A percentile compares a stretch with the other conserved stretches of the same genome.
Evolutionary conservation across 305 asterid genomes (phyloP).

Genomic region (Fraxinus latifolia): DNA sequence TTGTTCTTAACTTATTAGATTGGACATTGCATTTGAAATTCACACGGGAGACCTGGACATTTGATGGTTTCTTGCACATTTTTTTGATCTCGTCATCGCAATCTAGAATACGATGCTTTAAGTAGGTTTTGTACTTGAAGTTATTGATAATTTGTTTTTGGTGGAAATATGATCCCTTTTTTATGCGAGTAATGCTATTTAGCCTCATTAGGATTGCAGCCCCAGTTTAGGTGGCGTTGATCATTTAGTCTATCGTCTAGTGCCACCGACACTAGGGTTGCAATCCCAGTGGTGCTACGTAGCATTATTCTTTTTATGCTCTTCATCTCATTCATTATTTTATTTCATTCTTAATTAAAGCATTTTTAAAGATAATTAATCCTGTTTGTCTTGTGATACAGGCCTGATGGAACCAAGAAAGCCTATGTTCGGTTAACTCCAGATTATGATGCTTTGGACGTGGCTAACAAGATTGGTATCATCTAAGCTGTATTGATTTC

Average conservation of each 20-base stretch:
- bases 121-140: background rate
- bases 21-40: background rate
- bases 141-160: background rate
- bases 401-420: background rate
- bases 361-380: background rate
- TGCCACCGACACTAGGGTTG: too few relatives aligned
- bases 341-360: background rate
- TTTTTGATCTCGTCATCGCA: too few relatives aligned
- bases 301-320: background rate
- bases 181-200: too few relatives aligned
- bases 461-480: background rate
- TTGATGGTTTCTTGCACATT: too few relatives aligned
- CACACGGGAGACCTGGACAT: too few relatives aligned
- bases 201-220: too few relatives aligned
- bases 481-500: background rate
- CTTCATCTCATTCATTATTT: background rate
- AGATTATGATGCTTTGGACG: background rate
- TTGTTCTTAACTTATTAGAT: background rate
- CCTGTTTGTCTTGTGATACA: background rate
- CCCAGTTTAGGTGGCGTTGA: too few relatives aligned
- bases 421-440: background rate
- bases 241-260: too few relatives aligned
- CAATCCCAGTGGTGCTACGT: too few relatives aligned
- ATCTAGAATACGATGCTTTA: background rate
- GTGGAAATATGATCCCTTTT: background rate